Evolutionary conservation across 2,329 filamentous ascomycete species (phyloP), one percentile per base, ranked within the genome.

Genomic region (Colletotrichum sp.): DNA sequence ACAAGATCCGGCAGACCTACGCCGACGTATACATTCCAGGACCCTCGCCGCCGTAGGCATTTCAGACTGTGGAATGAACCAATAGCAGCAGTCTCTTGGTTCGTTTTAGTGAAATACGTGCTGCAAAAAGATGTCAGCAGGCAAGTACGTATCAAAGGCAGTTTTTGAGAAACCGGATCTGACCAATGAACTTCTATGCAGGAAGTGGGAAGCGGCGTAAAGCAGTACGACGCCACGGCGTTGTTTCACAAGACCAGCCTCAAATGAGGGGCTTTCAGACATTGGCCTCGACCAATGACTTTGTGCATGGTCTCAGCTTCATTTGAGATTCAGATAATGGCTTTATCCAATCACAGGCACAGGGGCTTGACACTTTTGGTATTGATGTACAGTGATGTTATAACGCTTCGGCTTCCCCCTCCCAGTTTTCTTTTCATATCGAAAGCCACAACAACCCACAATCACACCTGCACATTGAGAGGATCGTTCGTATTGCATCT

Each of bases 231-330:
- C 16, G 18, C 36, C 36, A 18, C 16, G 0, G 18, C 36, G 16
- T 44, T 10, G 1, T 44, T 0, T n/a, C 39, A 18, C 0, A 6
- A 44, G 0, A 44, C 1, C 36, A 3, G 36, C 36, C 36, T 18
- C 36, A 44, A 44, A 18, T 18, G 36, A 1, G 36, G 36, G 36
- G 36, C 8, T 5, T 39, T 39, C 36, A 39, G 36, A 39, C 36
- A 39, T 39, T 39, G 36, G 36, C 9, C 36, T 39, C 36, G 16
- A 39, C 1, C 8, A 39, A 39, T 1, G 8, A 18, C 36, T 39
- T 39, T 18, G 36, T 10, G 16, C 36, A 1, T 44, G 36, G 36
- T 10, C 36, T 39, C 0, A 18, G 36, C 36, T 16, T 18, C 1
- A 39, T 39, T 9, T 18, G 2, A 44, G 36, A 18, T 55, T 44